Evolutionary conservation across 1,284 basidiomycete species (phyloP).

Genomic region (Austroboletus olivaceoglutinosus): DNA sequence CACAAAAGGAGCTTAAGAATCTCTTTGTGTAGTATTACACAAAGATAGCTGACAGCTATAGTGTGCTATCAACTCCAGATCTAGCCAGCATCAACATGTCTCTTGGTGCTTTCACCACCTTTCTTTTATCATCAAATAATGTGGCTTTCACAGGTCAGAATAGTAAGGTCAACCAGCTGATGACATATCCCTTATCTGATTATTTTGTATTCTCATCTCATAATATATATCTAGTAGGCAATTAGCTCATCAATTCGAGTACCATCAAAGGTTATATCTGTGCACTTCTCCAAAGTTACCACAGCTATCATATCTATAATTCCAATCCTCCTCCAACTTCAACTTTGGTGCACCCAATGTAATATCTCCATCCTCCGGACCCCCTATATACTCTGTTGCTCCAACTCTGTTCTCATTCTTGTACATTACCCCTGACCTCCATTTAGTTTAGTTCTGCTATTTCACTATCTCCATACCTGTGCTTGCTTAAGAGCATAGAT

Average conservation of each 20-base stretch:
- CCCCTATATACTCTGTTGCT: too few species aligned
- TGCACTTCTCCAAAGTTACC: constrained; percentile 85
- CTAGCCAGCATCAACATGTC: constrained; percentile 42
- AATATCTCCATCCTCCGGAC: too few species aligned
- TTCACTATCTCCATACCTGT: too few species aligned
- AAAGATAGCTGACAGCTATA: constrained; percentile 6
- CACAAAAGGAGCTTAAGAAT: constrained; percentile 44
- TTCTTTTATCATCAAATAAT: constrained; percentile 73
- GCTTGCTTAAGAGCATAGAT: too few species aligned
- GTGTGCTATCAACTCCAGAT: constrained; percentile 6
- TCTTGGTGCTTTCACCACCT: constrained; percentile 67
- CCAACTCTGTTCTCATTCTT: too few species aligned
- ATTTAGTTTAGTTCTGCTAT: too few species aligned
- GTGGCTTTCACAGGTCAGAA: constrained; percentile 50
- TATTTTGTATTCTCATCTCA: constrained; percentile 95
- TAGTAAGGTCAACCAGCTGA: constrained; percentile 51
- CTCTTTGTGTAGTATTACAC: constrained; percentile 58
- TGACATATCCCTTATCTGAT: constrained; percentile 82
- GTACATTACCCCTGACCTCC: too few species aligned
- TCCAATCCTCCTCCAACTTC: too few species aligned
- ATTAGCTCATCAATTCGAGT: constrained; percentile 90
- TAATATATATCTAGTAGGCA: constrained; percentile 95
- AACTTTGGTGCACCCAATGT: too few species aligned
- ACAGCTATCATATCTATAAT: too few species aligned
- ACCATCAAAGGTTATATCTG: constrained; percentile 97